Evolutionary conservation across 78 protist species (phyloP).

Genomic region (Mastigamoeba balamuthi): DNA sequence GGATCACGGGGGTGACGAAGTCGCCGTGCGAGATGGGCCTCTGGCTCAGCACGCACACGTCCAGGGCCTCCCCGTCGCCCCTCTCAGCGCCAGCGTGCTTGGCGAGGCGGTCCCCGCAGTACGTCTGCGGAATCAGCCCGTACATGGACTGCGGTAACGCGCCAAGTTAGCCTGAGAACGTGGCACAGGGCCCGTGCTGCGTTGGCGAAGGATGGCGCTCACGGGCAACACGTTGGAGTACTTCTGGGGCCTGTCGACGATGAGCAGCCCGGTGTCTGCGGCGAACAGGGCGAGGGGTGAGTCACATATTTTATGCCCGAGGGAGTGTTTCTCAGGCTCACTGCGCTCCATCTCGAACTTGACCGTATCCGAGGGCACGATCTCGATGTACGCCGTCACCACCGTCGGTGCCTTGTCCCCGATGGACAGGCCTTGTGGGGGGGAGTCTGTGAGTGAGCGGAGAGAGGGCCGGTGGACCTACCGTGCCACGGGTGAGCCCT

Average conservation of each 20-base stretch:
- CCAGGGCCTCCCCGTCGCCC: not conserved
- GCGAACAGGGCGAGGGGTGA: too few relatives aligned
- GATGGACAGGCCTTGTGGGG: too few relatives aligned
- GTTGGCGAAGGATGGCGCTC: too few relatives aligned
- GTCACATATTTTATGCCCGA: too few relatives aligned
- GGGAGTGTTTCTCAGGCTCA: too few relatives aligned
- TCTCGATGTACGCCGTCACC: not conserved
- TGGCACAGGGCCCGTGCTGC: too few relatives aligned
- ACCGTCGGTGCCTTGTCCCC: too few relatives aligned
- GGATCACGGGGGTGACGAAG: not conserved
- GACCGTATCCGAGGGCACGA: not conserved
- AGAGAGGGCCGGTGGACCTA: too few relatives aligned
- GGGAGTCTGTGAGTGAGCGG: too few relatives aligned
- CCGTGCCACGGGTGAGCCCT: too few relatives aligned
- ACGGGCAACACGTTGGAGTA: not conserved
- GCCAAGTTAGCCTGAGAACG: too few relatives aligned
- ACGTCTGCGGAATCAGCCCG: not conserved
- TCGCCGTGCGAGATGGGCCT: not conserved
- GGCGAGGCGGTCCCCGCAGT: not conserved
- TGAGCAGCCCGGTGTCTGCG: not conserved
- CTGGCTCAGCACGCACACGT: not conserved
- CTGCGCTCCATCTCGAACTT: not conserved
- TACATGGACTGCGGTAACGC: too few relatives aligned
- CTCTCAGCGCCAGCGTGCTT: not conserved
- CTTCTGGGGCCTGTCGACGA: not conserved